Evolutionary conservation across 2,329 filamentous ascomycete species (phyloP).

Genomic region (Paracoccidioides lutzii): DNA sequence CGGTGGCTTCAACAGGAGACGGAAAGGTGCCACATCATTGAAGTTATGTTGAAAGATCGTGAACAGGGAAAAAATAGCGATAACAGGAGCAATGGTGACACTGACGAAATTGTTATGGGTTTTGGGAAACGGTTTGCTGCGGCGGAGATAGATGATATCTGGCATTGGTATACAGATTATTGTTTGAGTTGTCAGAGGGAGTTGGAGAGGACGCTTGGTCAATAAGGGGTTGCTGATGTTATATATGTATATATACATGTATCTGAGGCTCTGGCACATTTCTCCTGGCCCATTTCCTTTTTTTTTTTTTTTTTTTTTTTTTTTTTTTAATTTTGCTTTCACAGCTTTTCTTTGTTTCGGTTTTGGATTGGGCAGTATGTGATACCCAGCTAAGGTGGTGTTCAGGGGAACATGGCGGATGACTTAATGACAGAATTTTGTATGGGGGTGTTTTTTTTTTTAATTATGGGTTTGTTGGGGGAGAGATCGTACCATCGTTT

Average conservation of each 20-base stretch:
- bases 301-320: constrained; percentile 8
- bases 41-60: constrained; percentile 31
- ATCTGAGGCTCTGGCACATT: not conserved
- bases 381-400: constrained; percentile 5
- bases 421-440: not conserved
- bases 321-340: constrained; percentile 4
- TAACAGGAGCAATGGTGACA: constrained; percentile 13
- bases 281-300: not conserved
- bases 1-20: constrained; percentile 79
- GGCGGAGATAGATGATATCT: constrained; percentile 32
- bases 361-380: not conserved
- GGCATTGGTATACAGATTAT: constrained; percentile 47
- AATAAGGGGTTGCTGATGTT: constrained; percentile 12
- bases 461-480: not conserved
- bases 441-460: not conserved
- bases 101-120: constrained; percentile 14
- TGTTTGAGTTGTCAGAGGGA: constrained; percentile 47
- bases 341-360: constrained; percentile 8
- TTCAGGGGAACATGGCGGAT: not conserved
- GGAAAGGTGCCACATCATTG: constrained; percentile 55
- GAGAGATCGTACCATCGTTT: not conserved
- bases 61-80: constrained; percentile 13
- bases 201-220: constrained; percentile 18
- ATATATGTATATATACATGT: not conserved
- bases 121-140: constrained; percentile 22